Evolutionary conservation across 2,329 filamentous ascomycete genomes (phyloP).

Genomic region (Exophiala sideris): DNA sequence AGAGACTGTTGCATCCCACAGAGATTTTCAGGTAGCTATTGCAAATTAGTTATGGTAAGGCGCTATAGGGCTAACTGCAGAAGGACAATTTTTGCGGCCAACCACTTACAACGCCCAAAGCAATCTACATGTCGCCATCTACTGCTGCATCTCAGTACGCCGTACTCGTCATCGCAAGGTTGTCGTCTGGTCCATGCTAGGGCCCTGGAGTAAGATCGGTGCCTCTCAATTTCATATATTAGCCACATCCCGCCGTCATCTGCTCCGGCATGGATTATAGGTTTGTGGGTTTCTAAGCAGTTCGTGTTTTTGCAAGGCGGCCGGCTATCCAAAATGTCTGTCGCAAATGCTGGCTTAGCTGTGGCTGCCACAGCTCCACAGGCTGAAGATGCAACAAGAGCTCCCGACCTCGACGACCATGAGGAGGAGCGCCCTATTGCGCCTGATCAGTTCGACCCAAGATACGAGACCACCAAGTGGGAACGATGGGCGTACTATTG

Average conservation of each 20-base stretch:
- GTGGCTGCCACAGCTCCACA: constrained; percentile 21
- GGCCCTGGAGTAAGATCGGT: too few relatives aligned
- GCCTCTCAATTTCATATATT: too few relatives aligned
- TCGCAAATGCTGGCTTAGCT: constrained; percentile 25
- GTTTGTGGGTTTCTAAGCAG: too few relatives aligned
- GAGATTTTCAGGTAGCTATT: too few relatives aligned
- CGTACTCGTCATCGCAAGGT: background rate
- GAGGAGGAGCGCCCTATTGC: constrained; percentile 44
- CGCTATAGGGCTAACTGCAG: background rate
- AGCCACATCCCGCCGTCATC: too few relatives aligned
- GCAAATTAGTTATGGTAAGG: background rate
- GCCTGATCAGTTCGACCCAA: constrained; percentile 54
- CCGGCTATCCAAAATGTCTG: constrained; percentile 20
- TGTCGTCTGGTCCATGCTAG: background rate
- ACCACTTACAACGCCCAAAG: constrained; percentile 7
- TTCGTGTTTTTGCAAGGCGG: too few relatives aligned
- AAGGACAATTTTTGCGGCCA: constrained; percentile 1
- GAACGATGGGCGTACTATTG: constrained; percentile 59
- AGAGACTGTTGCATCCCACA: too few relatives aligned
- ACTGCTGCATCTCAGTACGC: background rate
- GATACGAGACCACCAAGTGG: constrained; percentile 49
- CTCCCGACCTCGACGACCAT: constrained; percentile 5
- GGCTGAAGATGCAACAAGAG: constrained; percentile 22
- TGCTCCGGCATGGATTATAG: too few relatives aligned
- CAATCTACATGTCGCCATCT: constrained; percentile 1